These are phyloP conservation scores for Dionaea muscipula DNA, from an alignment of 179 eudicot species.

Conservation along the genomic window DNA sequence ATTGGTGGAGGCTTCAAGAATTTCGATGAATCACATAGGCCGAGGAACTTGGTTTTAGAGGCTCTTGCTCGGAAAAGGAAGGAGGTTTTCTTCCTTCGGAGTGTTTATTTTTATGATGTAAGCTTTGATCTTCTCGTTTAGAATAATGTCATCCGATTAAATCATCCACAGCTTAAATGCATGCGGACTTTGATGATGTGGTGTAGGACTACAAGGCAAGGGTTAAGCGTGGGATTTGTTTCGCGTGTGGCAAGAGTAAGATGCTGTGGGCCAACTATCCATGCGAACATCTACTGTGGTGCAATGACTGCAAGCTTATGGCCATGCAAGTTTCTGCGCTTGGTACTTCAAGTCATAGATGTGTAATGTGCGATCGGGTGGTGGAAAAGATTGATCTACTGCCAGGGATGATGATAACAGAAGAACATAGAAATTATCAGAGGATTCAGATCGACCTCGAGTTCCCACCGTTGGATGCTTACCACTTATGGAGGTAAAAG, in stretches of 20 bases:
- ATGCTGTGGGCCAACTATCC: constrained; percentile 32
- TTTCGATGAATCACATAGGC: constrained; percentile 13
- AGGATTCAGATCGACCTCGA: constrained; percentile 10
- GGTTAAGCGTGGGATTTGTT: constrained; percentile 19
- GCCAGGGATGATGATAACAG: constrained; percentile 14
- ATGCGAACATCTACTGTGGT: constrained; percentile 31
- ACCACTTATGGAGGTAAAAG: constrained; percentile 16
- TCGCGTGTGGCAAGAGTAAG: constrained; percentile 22
- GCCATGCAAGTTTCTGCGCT: constrained; percentile 20
- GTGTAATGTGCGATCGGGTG: constrained; percentile 25
- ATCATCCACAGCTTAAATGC: too few relatives aligned
- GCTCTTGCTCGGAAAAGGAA: constrained; percentile 24
- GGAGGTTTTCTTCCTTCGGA: constrained; percentile 25
- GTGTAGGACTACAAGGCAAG: constrained; percentile 23
- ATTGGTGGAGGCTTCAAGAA: constrained; percentile 23
- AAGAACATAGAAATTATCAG: neutral
- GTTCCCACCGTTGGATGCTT: constrained; percentile 18
- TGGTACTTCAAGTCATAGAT: constrained; percentile 22
- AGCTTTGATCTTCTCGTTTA: too few relatives aligned
- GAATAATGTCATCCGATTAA: too few relatives aligned
- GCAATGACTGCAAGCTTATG: constrained; percentile 23
- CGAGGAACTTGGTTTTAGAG: constrained; percentile 25
- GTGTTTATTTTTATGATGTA: constrained; percentile 21
- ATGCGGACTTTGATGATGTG: too few relatives aligned
- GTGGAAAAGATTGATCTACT: constrained; percentile 21